Evolutionary conservation across 2,329 filamentous ascomycete species (phyloP), one percentile per base, ranked within the genome.

Genomic region (Ceratocystis smalleyi): DNA sequence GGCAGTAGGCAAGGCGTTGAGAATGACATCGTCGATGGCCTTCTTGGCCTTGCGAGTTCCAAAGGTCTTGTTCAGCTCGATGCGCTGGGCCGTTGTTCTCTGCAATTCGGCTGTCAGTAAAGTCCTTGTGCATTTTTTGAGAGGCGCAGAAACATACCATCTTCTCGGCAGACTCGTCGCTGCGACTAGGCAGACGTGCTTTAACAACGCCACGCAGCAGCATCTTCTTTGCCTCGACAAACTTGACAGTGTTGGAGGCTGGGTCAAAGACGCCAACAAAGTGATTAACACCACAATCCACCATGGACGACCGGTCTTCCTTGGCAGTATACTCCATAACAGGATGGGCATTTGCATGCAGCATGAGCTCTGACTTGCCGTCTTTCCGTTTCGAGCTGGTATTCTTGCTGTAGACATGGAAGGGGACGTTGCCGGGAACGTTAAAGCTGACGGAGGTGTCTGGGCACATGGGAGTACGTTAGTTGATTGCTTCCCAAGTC

Each of bases 31-130:
- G 32, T 80, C 78, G 69, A 94, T 83, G 0, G 83, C 86, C 75
- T 91, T 92, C 78, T 85, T 87, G 24, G 89, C 87, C 75, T 91
- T 92, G 77, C 89, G 91, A 30, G 88, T 92, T 72, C 89, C 89
- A 70, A 95, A 95, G 40, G 86, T 84, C 69, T 88, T 81, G 49
- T 87, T 88, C 12, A 95, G 83, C 1, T 85, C 82, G 69, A 84
- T 85, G 69, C 82, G 83, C 71, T 82, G 81, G 32, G 86, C 81
- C 69, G 80, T 76, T 70, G 80, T 81, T 55, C 77, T 81, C 83
- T 85, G 69, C 66, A 45, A 12, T 40, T 10, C 24, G 47, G 71
- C 73, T 68, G 71, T 69, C 45, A 69, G 15, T 40, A 3, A 24
- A 6, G 5, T 47, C 10, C 10, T 27, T 27, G 24, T 27, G 22